These are phyloP conservation scores for Patellifolia procumbens DNA, from an alignment of 179 eudicot species.

Conservation along the genomic window DNA sequence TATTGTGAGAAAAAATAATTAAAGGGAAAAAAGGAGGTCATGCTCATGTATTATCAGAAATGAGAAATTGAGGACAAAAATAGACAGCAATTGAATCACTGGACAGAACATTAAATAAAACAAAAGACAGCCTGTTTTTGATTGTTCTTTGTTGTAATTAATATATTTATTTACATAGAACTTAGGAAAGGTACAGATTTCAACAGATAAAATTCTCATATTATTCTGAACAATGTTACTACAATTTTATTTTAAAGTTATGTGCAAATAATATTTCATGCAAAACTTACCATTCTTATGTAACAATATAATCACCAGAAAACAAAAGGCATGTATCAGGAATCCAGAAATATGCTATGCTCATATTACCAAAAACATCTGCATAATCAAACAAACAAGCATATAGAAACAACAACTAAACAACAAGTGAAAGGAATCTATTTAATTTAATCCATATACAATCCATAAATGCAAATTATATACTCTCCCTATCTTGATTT, in stretches of 20 bases:
- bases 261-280: conserved; percentile 15
- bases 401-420: conserved; percentile 13
- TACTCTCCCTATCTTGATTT: neutral
- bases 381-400: conserved; percentile 15
- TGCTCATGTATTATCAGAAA: conserved; percentile 9
- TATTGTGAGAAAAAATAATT: neutral
- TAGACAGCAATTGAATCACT: conserved; percentile 37
- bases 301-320: conserved; percentile 22
- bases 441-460: conserved; percentile 2
- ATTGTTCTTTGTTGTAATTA: conserved; percentile 30
- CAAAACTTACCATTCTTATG: conserved; percentile 22
- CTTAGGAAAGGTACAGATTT: conserved; percentile 25
- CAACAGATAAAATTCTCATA: conserved; percentile 21
- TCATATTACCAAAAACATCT: conserved; percentile 10
- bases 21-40: neutral
- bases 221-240: neutral
- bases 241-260: neutral
- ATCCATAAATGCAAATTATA: neutral
- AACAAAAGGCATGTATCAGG: conserved; percentile 23
- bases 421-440: conserved; percentile 5
- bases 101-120: conserved; percentile 44
- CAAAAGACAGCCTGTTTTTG: conserved; percentile 48
- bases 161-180: conserved; percentile 12
- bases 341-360: conserved; percentile 8
- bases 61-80: conserved; percentile 32